Evolutionary conservation across 208 protist genomes (phyloP).

Genomic region (Wallacemonas sp.): DNA sequence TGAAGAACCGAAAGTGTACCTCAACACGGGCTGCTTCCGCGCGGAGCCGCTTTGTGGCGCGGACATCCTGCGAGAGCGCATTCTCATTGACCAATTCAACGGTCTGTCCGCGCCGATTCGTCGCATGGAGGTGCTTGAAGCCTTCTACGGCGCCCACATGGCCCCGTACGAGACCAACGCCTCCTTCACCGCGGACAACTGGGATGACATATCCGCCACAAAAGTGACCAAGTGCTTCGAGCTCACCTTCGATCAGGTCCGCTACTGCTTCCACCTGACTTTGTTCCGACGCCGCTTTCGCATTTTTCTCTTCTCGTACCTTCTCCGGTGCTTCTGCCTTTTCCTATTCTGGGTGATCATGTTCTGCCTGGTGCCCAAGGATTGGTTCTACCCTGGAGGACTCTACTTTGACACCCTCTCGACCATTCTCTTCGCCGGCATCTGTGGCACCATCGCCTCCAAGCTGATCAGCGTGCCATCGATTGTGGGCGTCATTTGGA

Average conservation of each 20-base stretch:
- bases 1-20: slow-evolving; percentile 17
- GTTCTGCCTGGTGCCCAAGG: slow-evolving; percentile 39
- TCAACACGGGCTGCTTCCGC: slow-evolving; percentile 34
- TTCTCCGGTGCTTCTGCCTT: slow-evolving; percentile 42
- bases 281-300: slow-evolving; percentile 38
- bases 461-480: slow-evolving; percentile 40
- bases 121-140: slow-evolving; percentile 39
- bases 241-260: slow-evolving; percentile 33
- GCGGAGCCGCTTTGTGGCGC: slow-evolving; percentile 27
- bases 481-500: slow-evolving; percentile 48
- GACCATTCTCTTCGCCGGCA: slow-evolving; percentile 50
- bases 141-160: slow-evolving; percentile 47
- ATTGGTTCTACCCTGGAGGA: slow-evolving; percentile 50
- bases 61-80: slow-evolving; percentile 31
- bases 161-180: slow-evolving; percentile 41
- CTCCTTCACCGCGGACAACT: slow-evolving; percentile 53
- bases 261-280: slow-evolving; percentile 46
- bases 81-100: slow-evolving; percentile 47
- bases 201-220: slow-evolving; percentile 41
- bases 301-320: slow-evolving; percentile 52
- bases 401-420: slow-evolving; percentile 56
- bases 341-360: slow-evolving; percentile 61
- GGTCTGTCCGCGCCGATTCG: slow-evolving; percentile 30
- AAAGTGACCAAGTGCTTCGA: slow-evolving; percentile 32
- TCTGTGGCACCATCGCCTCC: slow-evolving; percentile 38